Percentiles rank a stretch among this genome's conserved stretches.
These are phyloP conservation scores for Kuraishia floccosa DNA, from an alignment of 805 yeast genomes.

Conservation along the genomic window DNA sequence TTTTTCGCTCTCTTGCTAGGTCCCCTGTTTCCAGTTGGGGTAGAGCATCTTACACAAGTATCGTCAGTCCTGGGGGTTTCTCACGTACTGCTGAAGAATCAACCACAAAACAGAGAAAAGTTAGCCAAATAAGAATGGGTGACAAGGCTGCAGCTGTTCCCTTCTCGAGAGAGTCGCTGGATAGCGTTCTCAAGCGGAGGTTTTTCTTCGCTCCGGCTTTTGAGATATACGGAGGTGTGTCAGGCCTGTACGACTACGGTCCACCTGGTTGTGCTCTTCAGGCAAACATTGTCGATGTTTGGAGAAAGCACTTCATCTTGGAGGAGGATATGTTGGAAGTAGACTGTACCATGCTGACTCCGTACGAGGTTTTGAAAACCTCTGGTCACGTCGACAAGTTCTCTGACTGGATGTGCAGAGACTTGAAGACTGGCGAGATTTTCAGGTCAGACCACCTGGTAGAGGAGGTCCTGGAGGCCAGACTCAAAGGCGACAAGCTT, in stretches of 20 bases:
- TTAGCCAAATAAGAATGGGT: too few species aligned
- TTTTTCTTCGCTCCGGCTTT: slow-evolving; percentile 97
- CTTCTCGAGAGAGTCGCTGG: slow-evolving; percentile 81
- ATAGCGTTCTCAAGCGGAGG: slow-evolving; percentile 85
- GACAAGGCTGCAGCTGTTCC: too few species aligned
- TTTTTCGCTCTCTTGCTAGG: too few species aligned
- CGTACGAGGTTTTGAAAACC: slow-evolving; percentile 94
- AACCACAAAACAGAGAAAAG: too few species aligned
- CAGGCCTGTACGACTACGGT: slow-evolving; percentile 96
- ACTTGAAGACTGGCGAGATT: slow-evolving; percentile 91
- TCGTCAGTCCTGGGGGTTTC: too few species aligned
- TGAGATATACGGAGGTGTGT: slow-evolving; percentile 96
- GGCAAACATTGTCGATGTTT: slow-evolving; percentile 85
- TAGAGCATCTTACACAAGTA: too few species aligned
- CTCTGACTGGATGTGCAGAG: slow-evolving; percentile 99
- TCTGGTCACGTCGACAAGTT: slow-evolving; percentile 99
- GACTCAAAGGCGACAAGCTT: slow-evolving; percentile 93
- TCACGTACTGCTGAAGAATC: too few species aligned
- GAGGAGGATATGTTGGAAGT: slow-evolving; percentile 99
- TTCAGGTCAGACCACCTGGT: slow-evolving; percentile 98
- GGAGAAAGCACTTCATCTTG: slow-evolving; percentile 96
- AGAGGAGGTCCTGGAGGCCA: slow-evolving; percentile 93
- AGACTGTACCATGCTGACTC: slow-evolving; percentile 96
- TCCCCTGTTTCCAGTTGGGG: too few species aligned
- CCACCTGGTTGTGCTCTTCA: slow-evolving; percentile 99